Evolutionary conservation across 139 green algal species (phyloP).

Genomic region (Chlamydomonas incerta): DNA sequence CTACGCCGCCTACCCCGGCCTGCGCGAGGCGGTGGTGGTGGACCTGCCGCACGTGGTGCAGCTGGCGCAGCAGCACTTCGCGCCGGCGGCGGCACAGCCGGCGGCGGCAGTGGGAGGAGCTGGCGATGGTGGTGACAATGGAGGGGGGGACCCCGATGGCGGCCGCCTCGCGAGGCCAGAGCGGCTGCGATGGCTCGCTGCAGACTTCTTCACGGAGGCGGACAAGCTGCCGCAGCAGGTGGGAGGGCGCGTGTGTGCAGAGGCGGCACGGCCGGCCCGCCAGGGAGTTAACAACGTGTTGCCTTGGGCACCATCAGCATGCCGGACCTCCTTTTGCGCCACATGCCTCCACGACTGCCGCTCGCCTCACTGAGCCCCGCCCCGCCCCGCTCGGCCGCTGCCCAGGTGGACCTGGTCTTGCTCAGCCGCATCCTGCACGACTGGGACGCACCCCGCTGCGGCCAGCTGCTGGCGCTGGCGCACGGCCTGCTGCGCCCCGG

Average conservation of each 20-base stretch:
- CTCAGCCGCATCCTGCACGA: constrained; percentile 60
- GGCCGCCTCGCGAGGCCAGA: too few relatives aligned
- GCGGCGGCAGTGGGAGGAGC: background rate
- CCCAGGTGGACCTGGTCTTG: constrained; percentile 41
- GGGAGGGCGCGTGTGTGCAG: background rate
- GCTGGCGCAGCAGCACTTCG: constrained; percentile 41
- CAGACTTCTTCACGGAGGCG: constrained; percentile 49
- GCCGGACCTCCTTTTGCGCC: too few relatives aligned
- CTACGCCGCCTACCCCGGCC: constrained; percentile 26
- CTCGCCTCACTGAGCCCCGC: too few relatives aligned
- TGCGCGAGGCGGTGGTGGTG: constrained; percentile 42
- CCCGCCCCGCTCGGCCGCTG: too few relatives aligned
- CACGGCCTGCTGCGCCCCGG: constrained; percentile 41
- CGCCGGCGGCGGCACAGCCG: background rate
- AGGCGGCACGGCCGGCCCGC: too few relatives aligned
- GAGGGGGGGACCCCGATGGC: too few relatives aligned
- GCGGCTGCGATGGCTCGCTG: constrained; percentile 50
- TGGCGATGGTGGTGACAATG: too few relatives aligned
- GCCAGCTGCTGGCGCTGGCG: constrained; percentile 38
- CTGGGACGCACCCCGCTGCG: constrained; percentile 48
- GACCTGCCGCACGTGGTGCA: constrained; percentile 52
- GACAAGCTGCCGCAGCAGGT: constrained; percentile 41
- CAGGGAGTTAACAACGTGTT: too few relatives aligned
- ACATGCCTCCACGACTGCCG: too few relatives aligned
- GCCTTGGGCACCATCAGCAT: too few relatives aligned